Evolutionary conservation across 176 grass and related monocot species (phyloP).

Genomic region (Olyra latifolia): DNA sequence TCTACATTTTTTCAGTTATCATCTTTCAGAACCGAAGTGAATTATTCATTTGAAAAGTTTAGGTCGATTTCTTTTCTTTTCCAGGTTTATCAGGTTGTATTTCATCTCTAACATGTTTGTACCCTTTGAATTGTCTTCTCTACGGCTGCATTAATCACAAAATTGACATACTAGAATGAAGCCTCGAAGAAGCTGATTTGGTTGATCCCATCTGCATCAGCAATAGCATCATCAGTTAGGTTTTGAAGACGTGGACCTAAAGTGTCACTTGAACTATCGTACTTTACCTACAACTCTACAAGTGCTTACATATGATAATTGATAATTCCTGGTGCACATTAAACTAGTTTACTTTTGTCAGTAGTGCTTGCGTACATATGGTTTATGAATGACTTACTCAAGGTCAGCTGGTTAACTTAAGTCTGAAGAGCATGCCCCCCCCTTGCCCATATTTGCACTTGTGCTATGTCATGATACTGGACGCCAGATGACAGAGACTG

Average conservation of each 20-base stretch:
- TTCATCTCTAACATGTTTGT: not conserved
- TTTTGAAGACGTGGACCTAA: not conserved
- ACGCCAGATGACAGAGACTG: not conserved
- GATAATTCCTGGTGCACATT: not conserved
- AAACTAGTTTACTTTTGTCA: not conserved
- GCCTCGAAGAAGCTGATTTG: not conserved
- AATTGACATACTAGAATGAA: not conserved
- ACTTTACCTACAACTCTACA: slow-evolving; percentile 20
- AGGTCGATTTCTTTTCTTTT: not conserved
- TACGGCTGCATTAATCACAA: not conserved
- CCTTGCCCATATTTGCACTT: not conserved
- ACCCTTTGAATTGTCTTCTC: not conserved
- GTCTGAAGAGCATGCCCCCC: not conserved
- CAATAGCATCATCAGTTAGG: slow-evolving; percentile 8
- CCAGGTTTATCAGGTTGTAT: not conserved
- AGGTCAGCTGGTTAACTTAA: not conserved
- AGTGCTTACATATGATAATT: not conserved
- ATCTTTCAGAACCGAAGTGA: not conserved
- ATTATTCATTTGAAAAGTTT: not conserved
- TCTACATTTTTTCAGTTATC: too few relatives aligned
- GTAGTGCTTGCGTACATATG: not conserved
- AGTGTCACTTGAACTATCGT: not conserved
- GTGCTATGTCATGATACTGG: not conserved
- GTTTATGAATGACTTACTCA: not conserved
- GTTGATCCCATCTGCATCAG: not conserved